Evolutionary conservation across 2,329 filamentous ascomycete species (phyloP).

Genomic region (Capronia coronata): DNA sequence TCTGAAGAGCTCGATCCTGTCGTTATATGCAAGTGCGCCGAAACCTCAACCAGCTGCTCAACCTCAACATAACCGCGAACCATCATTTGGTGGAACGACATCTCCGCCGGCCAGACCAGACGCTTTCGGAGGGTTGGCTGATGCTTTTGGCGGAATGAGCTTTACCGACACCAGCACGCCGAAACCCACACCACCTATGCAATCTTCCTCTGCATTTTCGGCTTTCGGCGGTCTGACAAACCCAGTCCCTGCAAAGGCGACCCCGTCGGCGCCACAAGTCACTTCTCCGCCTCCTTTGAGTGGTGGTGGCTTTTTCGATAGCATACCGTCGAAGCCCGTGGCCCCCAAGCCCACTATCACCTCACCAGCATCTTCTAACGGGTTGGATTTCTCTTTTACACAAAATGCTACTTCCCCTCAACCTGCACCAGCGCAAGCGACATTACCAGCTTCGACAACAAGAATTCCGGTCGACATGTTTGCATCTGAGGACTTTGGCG

Average conservation of each 20-base stretch:
- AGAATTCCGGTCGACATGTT: constrained; percentile 27
- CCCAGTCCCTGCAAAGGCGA: constrained; percentile 35
- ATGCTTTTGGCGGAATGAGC: constrained; percentile 69
- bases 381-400: constrained; percentile 61
- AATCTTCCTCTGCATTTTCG: constrained; percentile 54
- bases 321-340: constrained; percentile 53
- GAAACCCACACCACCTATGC: constrained; percentile 35
- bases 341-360: constrained; percentile 41
- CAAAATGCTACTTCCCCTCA: constrained; percentile 45
- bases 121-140: constrained; percentile 61
- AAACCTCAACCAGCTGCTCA: constrained; percentile 59
- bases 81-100: constrained; percentile 62
- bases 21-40: constrained; percentile 79
- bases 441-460: constrained; percentile 46
- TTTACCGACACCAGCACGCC: constrained; percentile 49
- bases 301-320: constrained; percentile 79
- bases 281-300: constrained; percentile 49
- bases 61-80: constrained; percentile 51
- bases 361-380: constrained; percentile 50
- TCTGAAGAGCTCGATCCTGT: constrained; percentile 94
- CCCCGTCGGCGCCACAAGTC: constrained; percentile 42
- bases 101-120: constrained; percentile 52
- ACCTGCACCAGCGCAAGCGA: constrained; percentile 34
- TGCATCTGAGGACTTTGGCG: constrained; percentile 28
- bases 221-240: constrained; percentile 48